Base-by-base conservation (phyloP, 352 stramenopile genomes). In the Phytophthora multivora region DNA sequence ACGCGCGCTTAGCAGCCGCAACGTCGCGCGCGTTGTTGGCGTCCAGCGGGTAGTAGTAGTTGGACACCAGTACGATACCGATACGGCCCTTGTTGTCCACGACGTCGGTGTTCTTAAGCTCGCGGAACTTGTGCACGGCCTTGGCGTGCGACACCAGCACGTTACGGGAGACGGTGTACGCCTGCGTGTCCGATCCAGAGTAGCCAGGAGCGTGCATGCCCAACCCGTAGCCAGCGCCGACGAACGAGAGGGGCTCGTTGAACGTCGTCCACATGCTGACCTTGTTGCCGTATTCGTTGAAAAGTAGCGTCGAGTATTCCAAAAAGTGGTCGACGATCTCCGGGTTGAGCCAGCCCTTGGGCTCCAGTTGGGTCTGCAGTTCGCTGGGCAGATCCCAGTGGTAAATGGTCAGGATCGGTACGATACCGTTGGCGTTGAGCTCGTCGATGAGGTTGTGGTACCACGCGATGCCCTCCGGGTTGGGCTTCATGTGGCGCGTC, bases 261-360 rank as follows among this genome's bases (percentile, higher is more conserved):
- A 99, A 87, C 5, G 95, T 98, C 21, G 97, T 89, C 95, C 95
- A 99, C 55, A 86, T 80, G 59, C 96, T 88, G 16, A 98, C 91
- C 36, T 95, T 80, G 65, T 88, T 73, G 28, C 95, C 93, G 75
- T 97, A 98, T 25, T 79, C 79, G 54, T 97, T 95, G 21, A 71
- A 97, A 63, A 75, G 97, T 53, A 65, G 97, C 55, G 48, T 65
- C 59, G 93, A 88, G 72, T 98, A 99, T 31, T 89, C 61, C 5
- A 80, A 63, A 62, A 92, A 97, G 39, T 83, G 67, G 35, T 80
- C 61, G 7, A 91, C 71, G 26, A 89, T 80, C 2, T 73, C 61
- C 9, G 51, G 42, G 46, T 76, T 80, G 13, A 84, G 63, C 75
- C 72, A 90, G 2, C 66, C 66, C 39, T 63, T 77, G 6, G 69